Conservation (phyloP, 139 green algal genomes). For the Nannochloris sp. region DNA sequence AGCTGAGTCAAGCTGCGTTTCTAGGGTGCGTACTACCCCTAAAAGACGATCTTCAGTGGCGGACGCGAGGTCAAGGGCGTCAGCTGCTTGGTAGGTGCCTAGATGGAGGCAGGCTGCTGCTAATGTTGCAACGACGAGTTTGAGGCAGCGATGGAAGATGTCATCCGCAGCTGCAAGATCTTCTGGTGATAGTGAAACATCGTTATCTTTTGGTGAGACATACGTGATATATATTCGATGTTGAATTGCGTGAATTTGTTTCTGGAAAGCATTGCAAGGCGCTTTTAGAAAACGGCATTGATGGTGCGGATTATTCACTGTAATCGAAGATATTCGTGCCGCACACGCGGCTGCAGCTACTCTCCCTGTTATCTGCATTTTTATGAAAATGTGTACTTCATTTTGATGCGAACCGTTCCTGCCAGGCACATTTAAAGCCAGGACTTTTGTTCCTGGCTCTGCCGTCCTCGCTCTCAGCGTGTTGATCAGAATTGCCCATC, state of each 20-base stretch:
- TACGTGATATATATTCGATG: background rate
- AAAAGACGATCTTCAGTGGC: slow-evolving; percentile 26
- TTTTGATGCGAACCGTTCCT: too few relatives aligned
- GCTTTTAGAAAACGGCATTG: background rate
- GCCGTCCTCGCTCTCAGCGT: too few relatives aligned
- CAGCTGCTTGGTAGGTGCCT: background rate
- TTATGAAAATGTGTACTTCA: background rate
- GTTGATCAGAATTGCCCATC: too few relatives aligned
- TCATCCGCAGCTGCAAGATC: background rate
- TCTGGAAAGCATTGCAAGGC: background rate
- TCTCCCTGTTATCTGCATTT: background rate
- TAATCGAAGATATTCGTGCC: background rate
- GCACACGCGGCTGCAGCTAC: background rate
- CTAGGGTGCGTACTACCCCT: slow-evolving; percentile 11
- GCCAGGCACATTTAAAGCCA: too few relatives aligned
- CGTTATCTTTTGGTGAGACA: background rate
- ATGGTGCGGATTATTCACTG: background rate
- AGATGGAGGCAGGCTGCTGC: slow-evolving; percentile 4
- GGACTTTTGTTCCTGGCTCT: too few relatives aligned
- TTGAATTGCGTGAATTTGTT: background rate
- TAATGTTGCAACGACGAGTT: background rate
- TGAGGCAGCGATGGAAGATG: background rate
- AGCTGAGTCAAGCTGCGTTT: slow-evolving; percentile 5
- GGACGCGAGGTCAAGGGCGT: slow-evolving; percentile 1
- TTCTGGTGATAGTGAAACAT: background rate